Evolutionary conservation across 106 monocot species (phyloP).

Genomic region (Apostasia shenzhenica): DNA sequence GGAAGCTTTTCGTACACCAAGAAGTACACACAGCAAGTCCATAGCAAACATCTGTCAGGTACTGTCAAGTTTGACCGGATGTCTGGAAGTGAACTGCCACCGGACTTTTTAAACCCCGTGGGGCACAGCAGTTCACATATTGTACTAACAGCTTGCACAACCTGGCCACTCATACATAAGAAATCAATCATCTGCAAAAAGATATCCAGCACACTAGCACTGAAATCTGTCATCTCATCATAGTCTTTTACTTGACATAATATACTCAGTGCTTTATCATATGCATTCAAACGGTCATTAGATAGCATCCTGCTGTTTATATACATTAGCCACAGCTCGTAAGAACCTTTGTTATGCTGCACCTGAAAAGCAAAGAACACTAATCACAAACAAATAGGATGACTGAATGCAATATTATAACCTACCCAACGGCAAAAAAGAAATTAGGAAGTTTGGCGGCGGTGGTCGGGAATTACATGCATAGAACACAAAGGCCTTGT

Average conservation of each 20-base stretch:
- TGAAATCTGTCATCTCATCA: slow-evolving; percentile 31
- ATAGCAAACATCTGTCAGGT: slow-evolving; percentile 75
- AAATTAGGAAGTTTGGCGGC: too few relatives aligned
- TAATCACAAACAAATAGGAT: background rate
- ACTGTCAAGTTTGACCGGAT: slow-evolving; percentile 43
- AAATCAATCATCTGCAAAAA: slow-evolving; percentile 89
- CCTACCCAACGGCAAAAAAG: too few relatives aligned
- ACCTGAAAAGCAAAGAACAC: slow-evolving; percentile 52
- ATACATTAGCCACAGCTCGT: slow-evolving; percentile 93
- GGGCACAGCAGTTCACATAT: slow-evolving; percentile 25
- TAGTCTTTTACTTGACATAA: slow-evolving; percentile 23
- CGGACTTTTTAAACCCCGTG: slow-evolving; percentile 9
- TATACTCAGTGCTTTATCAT: slow-evolving; percentile 43
- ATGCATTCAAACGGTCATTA: slow-evolving; percentile 55
- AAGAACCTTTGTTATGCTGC: slow-evolving; percentile 59
- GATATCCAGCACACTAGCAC: slow-evolving; percentile 72
- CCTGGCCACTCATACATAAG: slow-evolving; percentile 55
- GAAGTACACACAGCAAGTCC: slow-evolving; percentile 64
- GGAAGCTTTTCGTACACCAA: slow-evolving; percentile 67
- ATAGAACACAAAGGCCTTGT: background rate
- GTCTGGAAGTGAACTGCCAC: slow-evolving; percentile 25
- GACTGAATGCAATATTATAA: too few relatives aligned
- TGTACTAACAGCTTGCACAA: slow-evolving; percentile 40
- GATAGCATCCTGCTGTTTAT: slow-evolving; percentile 69
- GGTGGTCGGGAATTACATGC: background rate